These are phyloP conservation scores for Zizania latifolia DNA, from an alignment of 176 grass and related monocot genomes.

Conservation along the genomic window DNA sequence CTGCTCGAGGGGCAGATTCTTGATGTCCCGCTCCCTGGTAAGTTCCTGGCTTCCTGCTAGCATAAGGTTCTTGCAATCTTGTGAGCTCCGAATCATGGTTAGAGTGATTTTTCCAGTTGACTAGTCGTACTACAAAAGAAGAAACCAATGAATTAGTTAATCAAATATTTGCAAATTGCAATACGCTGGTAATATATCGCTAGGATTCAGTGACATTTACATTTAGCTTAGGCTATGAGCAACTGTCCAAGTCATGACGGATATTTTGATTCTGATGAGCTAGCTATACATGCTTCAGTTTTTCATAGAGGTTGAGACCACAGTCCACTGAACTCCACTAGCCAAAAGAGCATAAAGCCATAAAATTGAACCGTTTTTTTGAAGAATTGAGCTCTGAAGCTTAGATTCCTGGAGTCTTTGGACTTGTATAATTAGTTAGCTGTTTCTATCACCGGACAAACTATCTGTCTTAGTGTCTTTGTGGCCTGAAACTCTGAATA, in stretches of 20 bases:
- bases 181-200: neutral
- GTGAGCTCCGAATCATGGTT: neutral
- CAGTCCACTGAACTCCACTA: neutral
- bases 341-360: neutral
- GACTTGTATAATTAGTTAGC: constrained; percentile 7
- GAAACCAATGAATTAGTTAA: neutral
- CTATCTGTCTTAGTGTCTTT: constrained; percentile 18
- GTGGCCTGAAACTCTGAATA: constrained; percentile 1
- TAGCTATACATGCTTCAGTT: constrained; percentile 3
- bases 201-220: neutral
- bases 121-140: neutral
- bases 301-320: neutral
- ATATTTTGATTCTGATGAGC: no score
- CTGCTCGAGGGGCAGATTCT: constrained; percentile 42
- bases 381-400: neutral
- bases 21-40: constrained; percentile 71
- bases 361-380: neutral
- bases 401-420: neutral
- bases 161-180: neutral
- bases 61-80: neutral
- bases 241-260: no score
- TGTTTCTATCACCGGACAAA: constrained; percentile 20
- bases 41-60: neutral
- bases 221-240: constrained; percentile 5
- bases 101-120: neutral